Evolutionary conservation across 352 stramenopile species (phyloP).

Genomic region (Globisporangium radiosum): DNA sequence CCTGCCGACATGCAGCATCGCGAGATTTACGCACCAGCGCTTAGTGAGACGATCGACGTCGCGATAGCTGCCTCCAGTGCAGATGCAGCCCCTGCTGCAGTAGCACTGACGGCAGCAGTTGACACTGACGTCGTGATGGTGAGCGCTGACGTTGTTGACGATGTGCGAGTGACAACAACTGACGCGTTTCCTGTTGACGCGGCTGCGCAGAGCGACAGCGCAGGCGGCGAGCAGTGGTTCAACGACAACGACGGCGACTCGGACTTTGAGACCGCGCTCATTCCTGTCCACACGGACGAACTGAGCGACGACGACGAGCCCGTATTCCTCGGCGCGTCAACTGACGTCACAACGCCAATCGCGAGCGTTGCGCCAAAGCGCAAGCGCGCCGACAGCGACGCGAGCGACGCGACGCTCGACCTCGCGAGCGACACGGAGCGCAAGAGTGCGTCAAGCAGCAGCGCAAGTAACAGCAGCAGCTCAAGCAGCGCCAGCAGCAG

Average conservation of each 20-base stretch:
- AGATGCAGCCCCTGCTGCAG: too few relatives aligned
- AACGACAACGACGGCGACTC: constrained; percentile 6
- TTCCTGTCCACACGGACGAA: constrained; percentile 6
- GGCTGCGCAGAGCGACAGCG: too few relatives aligned
- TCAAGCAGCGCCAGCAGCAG: constrained; percentile 18
- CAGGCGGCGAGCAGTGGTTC: constrained; percentile 12
- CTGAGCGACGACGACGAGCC: constrained; percentile 9
- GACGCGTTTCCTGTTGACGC: background rate
- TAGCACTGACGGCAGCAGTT: too few relatives aligned
- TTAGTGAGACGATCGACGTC: background rate
- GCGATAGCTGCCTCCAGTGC: too few relatives aligned
- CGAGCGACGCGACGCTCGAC: constrained; percentile 26
- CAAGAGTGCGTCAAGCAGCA: constrained; percentile 15
- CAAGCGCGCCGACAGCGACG: constrained; percentile 9
- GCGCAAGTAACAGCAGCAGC: constrained; percentile 10
- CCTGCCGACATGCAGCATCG: too few relatives aligned
- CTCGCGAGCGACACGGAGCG: constrained; percentile 10
- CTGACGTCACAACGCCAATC: background rate
- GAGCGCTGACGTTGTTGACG: background rate
- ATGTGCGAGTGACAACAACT: background rate
- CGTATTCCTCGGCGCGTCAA: constrained; percentile 8
- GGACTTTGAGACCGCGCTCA: constrained; percentile 7
- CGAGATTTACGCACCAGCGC: too few relatives aligned
- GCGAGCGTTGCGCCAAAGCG: background rate
- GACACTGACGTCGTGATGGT: too few relatives aligned